These are phyloP conservation scores for Ceratocystis lukuohia DNA, from an alignment of 2,329 filamentous ascomycete genomes.

Conservation along the genomic window DNA sequence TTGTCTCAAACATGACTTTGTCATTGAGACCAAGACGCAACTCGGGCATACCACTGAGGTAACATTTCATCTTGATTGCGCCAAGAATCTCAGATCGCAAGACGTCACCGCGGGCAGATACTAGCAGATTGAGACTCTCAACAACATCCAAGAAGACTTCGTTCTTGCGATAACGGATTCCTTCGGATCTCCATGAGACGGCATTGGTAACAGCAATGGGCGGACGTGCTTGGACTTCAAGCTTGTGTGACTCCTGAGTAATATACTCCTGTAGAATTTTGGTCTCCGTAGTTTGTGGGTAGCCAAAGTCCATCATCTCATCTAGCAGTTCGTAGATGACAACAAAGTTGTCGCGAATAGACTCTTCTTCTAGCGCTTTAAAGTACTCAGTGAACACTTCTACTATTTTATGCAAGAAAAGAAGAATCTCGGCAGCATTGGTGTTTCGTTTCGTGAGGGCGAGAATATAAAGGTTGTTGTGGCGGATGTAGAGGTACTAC, in stretches of 20 bases:
- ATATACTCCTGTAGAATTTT: constrained; percentile 99
- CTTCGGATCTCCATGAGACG: constrained; percentile 94
- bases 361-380: constrained; percentile 96
- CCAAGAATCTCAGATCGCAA: constrained; percentile 91
- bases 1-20: constrained; percentile 99
- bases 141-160: constrained; percentile 97
- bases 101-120: constrained; percentile 88
- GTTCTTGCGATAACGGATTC: constrained; percentile 97
- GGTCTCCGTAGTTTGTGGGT: constrained; percentile 93
- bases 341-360: constrained; percentile 97
- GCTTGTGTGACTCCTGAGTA: constrained; percentile 96
- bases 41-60: constrained; percentile 95
- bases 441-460: constrained; percentile 97
- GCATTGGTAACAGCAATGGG: constrained; percentile 98
- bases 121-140: constrained; percentile 89
- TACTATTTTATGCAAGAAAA: constrained; percentile 95
- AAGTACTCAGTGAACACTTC: constrained; percentile 99
- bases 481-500: constrained; percentile 95
- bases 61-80: constrained; percentile 99
- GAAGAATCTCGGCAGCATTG: constrained; percentile 93
- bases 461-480: constrained; percentile 97
- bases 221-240: constrained; percentile 88
- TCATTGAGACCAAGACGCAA: constrained; percentile 88
- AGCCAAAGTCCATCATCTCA: constrained; percentile 99
- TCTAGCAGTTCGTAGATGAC: constrained; percentile 97